Evolutionary conservation across 108 stramenopile genomes (phyloP).

Genomic region (Mayamaea pseudoterrestris): DNA sequence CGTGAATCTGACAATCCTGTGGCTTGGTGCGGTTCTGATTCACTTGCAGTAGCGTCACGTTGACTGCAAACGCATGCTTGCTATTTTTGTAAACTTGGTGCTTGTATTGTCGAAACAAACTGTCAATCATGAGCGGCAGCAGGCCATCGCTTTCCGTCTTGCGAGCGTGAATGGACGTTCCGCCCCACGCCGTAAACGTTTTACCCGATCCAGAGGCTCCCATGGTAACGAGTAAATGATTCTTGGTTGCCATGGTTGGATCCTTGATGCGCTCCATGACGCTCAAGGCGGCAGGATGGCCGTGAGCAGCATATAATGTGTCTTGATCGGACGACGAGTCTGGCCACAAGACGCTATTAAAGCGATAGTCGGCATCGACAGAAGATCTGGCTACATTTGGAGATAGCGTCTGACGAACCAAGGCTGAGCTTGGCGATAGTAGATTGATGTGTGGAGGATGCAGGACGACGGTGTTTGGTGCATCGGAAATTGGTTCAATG

Average conservation of each 20-base stretch:
- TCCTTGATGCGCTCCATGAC: background rate
- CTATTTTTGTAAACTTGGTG: slow-evolving; percentile 13
- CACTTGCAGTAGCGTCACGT: slow-evolving; percentile 30
- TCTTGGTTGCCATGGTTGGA: slow-evolving; percentile 1
- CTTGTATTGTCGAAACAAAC: slow-evolving; percentile 32
- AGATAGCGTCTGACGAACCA: background rate
- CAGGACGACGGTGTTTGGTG: slow-evolving; percentile 2
- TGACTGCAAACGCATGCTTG: slow-evolving; percentile 15
- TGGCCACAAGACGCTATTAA: background rate
- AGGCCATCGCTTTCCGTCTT: slow-evolving; percentile 24
- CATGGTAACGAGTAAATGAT: slow-evolving; percentile 30
- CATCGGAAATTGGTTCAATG: background rate
- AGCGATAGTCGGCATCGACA: background rate
- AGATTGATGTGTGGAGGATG: background rate
- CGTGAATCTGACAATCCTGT: too few species aligned
- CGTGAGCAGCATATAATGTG: background rate
- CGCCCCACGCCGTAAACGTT: slow-evolving; percentile 30
- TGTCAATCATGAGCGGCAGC: slow-evolving; percentile 32
- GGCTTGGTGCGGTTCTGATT: too few species aligned
- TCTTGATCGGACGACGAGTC: background rate
- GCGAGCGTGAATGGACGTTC: slow-evolving; percentile 15
- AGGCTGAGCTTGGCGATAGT: background rate
- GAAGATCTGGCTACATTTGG: background rate
- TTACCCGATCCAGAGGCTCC: slow-evolving; percentile 34
- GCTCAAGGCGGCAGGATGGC: background rate